Conservation (phyloP, 139 green algal species). For the Cymbomonas tetramitiformis region DNA sequence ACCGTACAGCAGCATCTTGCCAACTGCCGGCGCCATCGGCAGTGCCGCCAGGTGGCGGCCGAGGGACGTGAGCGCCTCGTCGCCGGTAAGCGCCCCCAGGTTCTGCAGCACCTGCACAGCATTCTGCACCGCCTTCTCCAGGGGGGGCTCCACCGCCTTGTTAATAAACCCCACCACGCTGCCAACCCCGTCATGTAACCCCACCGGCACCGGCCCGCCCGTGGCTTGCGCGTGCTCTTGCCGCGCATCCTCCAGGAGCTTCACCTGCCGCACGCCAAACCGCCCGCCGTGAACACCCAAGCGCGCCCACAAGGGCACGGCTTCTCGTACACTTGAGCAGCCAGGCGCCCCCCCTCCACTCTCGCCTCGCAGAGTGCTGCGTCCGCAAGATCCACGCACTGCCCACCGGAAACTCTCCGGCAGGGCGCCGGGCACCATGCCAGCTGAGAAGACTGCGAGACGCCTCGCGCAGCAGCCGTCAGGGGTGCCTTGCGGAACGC, state of each 20-base stretch:
- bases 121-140: conserved; percentile 20
- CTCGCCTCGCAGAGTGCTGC: conserved; percentile 1
- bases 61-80: conserved; percentile 33
- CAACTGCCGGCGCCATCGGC: conserved; percentile 29
- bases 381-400: no score
- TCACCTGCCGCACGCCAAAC: no score
- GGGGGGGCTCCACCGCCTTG: conserved; percentile 21
- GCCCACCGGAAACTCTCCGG: no score
- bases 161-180: conserved; percentile 17
- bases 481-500: no score
- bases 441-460: no score
- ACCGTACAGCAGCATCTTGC: conserved; percentile 36
- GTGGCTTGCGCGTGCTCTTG: no score
- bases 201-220: no score
- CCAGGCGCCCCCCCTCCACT: not conserved
- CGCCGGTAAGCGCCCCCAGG: conserved; percentile 29
- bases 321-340: no score
- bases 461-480: conserved; percentile 1
- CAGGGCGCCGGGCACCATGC: no score
- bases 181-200: not conserved
- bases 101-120: conserved; percentile 29
- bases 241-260: no score
- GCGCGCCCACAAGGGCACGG: no score
- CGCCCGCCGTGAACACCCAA: no score
- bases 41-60: conserved; percentile 29